Percentiles rank a stretch among this genome's conserved stretches.
phyloP scores from a whole-genome alignment of 2,329 filamentous ascomycete genomes.

The Colletotrichum orchidophilum region DNA sequence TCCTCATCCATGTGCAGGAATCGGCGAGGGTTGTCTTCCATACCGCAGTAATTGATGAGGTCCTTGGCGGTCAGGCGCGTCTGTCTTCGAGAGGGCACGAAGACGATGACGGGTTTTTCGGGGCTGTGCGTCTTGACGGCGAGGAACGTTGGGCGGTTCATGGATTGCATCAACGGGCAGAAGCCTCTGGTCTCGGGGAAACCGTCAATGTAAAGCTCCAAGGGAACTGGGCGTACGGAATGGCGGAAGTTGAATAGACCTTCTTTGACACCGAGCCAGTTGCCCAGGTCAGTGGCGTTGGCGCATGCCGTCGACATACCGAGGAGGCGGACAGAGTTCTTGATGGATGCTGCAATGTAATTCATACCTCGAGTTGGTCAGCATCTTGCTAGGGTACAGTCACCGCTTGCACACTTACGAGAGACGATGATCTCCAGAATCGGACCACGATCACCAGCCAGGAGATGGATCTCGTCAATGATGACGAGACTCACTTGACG shows the following conservation, averaged over 20 bases:
- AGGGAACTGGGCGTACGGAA: slow-evolving; percentile 92
- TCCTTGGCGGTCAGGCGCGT: slow-evolving; percentile 96
- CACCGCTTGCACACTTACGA: slow-evolving; percentile 50
- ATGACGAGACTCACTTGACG: slow-evolving; percentile 95
- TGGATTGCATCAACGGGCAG: slow-evolving; percentile 97
- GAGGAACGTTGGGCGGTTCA: slow-evolving; percentile 97
- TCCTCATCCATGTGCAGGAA: slow-evolving; percentile 97
- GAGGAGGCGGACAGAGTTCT: slow-evolving; percentile 86
- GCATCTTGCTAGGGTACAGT: not conserved
- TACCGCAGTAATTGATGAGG: slow-evolving; percentile 95
- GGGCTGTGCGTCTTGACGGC: slow-evolving; percentile 97
- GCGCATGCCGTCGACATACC: slow-evolving; percentile 99
- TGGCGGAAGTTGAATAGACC: slow-evolving; percentile 97
- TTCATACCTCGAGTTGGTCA: slow-evolving; percentile 76
- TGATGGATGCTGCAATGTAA: slow-evolving; percentile 94
- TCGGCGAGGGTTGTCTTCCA: slow-evolving; percentile 95
- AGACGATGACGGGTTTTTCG: slow-evolving; percentile 96
- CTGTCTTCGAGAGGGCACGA: slow-evolving; percentile 94
- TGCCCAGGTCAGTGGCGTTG: slow-evolving; percentile 91
- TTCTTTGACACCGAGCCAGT: slow-evolving; percentile 97
- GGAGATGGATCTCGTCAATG: slow-evolving; percentile 96
- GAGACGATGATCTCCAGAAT: slow-evolving; percentile 97
- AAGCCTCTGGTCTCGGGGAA: slow-evolving; percentile 96
- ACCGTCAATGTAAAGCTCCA: slow-evolving; percentile 97
- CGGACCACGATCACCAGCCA: slow-evolving; percentile 95